Evolutionary conservation across 1,284 basidiomycete genomes (phyloP).

Genomic region (Heterobasidion occidentale): DNA sequence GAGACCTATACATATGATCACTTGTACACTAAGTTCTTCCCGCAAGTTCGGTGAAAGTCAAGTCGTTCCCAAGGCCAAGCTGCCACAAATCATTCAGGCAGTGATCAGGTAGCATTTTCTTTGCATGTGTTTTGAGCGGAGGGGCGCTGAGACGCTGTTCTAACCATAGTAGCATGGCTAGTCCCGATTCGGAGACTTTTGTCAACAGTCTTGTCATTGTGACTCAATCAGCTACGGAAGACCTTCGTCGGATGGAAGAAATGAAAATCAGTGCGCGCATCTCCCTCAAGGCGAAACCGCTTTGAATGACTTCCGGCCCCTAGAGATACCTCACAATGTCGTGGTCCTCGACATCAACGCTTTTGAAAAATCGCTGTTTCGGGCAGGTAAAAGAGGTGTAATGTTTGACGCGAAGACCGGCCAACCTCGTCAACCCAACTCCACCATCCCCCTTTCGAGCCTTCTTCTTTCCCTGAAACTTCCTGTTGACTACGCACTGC

Average conservation of each 20-base stretch:
- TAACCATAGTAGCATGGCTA: constrained; percentile 52
- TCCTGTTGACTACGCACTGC: constrained; percentile 33
- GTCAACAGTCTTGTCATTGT: constrained; percentile 72
- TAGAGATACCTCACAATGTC: constrained; percentile 70
- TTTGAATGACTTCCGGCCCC: background rate
- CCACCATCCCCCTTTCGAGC: constrained; percentile 46
- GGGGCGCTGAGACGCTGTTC: background rate
- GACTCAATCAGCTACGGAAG: constrained; percentile 52
- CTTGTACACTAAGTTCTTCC: constrained; percentile 13
- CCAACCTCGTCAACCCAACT: constrained; percentile 35
- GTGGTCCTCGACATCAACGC: constrained; percentile 60
- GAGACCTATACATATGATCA: constrained; percentile 5
- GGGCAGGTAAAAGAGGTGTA: constrained; percentile 41
- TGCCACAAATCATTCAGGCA: constrained; percentile 69
- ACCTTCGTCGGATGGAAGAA: constrained; percentile 57
- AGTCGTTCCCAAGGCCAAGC: constrained; percentile 55
- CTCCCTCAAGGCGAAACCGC: constrained; percentile 5
- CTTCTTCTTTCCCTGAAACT: constrained; percentile 45
- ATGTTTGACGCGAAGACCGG: constrained; percentile 54
- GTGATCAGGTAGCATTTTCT: constrained; percentile 52
- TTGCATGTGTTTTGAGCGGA: background rate
- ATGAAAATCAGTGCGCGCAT: constrained; percentile 62
- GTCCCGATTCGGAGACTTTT: constrained; percentile 69
- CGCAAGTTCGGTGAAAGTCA: constrained; percentile 73
- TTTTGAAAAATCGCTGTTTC: constrained; percentile 55